Evolutionary conservation across 176 grass and related monocot genomes (phyloP), one percentile per base, ranked within the genome.

Genomic region (Avena insularis): DNA sequence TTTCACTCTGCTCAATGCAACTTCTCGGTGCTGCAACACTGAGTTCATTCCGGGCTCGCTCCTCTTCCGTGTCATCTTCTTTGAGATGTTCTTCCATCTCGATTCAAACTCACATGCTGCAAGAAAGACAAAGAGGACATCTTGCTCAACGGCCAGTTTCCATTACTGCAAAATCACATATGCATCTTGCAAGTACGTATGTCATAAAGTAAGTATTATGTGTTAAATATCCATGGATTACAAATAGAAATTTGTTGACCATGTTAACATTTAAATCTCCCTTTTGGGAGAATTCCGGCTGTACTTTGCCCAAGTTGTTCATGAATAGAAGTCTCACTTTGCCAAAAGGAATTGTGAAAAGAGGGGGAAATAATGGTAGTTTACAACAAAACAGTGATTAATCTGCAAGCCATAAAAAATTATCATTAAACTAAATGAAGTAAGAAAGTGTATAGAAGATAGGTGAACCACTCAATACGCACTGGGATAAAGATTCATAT

Each of bases 101-200:
- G 88, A 95, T 88, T 98, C 93, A 75, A 93, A 95, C 45, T 84
- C 81, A 66, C 88, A 92, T 45, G 96, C 91, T 98, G 59, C 51
- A 82, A 73, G 38, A 72, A 81, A 9, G 13, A 67, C 13, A 36
- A 67, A 17, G 45, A 67, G 8, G 27, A 47, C 1, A 83, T 86
- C 72, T 15, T 79, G n/a, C 63, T 13, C 43, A 15, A 29, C 8
- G 10, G 33, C 2, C 12, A 9, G 54, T 85, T 82, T 71, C 5
- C 73, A 31, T 48, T 20, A 2, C 8, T 49, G 17, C 4, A 64
- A 59, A 71, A 65, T 14, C 79, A 14, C 10, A 79, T 6, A 78
- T 79, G 21, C 31, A 60, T 60, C 17, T 50, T 10, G 50, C 50
- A 77, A 77, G 27, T 33, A 56, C 20, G 8, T 16, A 53, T 7